Conservation (phyloP, 352 stramenopile species). For the Pythium volutum region DNA sequence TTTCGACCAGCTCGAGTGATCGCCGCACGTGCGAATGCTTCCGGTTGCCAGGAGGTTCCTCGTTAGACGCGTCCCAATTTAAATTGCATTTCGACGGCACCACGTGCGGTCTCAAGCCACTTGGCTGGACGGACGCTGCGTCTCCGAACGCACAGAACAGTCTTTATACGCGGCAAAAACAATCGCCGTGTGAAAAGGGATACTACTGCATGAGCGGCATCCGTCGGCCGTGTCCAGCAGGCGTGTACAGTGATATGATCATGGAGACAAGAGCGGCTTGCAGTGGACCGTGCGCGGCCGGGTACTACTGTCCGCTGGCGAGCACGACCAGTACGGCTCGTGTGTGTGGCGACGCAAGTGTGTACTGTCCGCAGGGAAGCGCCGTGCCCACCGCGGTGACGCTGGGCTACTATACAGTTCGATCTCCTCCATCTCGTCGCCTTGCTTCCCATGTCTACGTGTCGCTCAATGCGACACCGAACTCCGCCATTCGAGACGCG, state of each 20-base stretch:
- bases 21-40: slow-evolving; percentile 61
- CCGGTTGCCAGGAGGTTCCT: slow-evolving; percentile 39
- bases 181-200: slow-evolving; percentile 60
- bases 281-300: slow-evolving; percentile 39
- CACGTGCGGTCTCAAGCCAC: slow-evolving; percentile 29
- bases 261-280: slow-evolving; percentile 40
- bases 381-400: slow-evolving; percentile 44
- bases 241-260: slow-evolving; percentile 30
- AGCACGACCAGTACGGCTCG: slow-evolving; percentile 41
- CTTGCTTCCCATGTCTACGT: not conserved
- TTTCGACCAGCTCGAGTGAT: slow-evolving; percentile 40
- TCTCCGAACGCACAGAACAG: slow-evolving; percentile 25
- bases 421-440: not conserved
- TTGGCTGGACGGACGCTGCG: slow-evolving; percentile 1
- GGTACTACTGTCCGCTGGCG: slow-evolving; percentile 62
- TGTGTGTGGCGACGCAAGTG: slow-evolving; percentile 32
- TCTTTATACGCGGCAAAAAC: slow-evolving; percentile 37
- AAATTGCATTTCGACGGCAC: slow-evolving; percentile 41
- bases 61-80: slow-evolving; percentile 29
- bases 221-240: slow-evolving; percentile 52
- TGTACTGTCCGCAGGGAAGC: slow-evolving; percentile 70
- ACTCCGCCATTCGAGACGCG: slow-evolving; percentile 35
- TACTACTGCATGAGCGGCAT: slow-evolving; percentile 55
- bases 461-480: slow-evolving; percentile 22
- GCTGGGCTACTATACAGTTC: slow-evolving; percentile 64